Conservation (phyloP, 768 basidiomycete species). For the Rickenella mellea region DNA sequence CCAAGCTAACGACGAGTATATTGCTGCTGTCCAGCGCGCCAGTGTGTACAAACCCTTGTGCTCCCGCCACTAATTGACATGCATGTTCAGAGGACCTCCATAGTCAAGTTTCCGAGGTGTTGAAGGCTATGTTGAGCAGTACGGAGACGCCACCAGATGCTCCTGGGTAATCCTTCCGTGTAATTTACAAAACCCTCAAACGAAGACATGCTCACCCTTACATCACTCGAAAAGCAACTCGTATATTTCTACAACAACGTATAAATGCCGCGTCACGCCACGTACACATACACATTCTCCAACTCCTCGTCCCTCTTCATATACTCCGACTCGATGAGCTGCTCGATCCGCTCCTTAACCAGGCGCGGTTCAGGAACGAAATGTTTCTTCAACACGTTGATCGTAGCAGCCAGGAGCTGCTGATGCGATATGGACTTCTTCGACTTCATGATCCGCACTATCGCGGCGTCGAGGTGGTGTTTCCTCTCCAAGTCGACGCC, state of each 20-base stretch:
- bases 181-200: not conserved
- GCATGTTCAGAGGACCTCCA: slow-evolving; percentile 43
- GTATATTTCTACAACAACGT: not conserved
- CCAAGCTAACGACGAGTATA: slow-evolving; percentile 67
- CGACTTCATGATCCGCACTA: slow-evolving; percentile 94
- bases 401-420: slow-evolving; percentile 71
- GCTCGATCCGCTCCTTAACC: slow-evolving; percentile 81
- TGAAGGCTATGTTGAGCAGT: slow-evolving; percentile 48
- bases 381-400: slow-evolving; percentile 80
- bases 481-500: slow-evolving; percentile 84
- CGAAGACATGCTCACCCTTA: not conserved
- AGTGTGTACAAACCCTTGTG: slow-evolving; percentile 38
- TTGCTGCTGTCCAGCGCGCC: slow-evolving; percentile 59
- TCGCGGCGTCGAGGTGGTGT: slow-evolving; percentile 83
- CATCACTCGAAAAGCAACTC: not conserved
- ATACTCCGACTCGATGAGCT: slow-evolving; percentile 81
- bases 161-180: not conserved
- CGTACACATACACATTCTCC: slow-evolving; percentile 64
- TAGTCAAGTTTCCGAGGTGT: slow-evolving; percentile 46
- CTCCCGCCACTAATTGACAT: not conserved
- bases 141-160: slow-evolving; percentile 29
- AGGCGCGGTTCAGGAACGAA: slow-evolving; percentile 77
- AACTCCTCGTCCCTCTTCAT: slow-evolving; percentile 67
- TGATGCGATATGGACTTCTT: slow-evolving; percentile 77
- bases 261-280: slow-evolving; percentile 39